Percentiles rank a stretch among this genome's conserved stretches.
Evolutionary conservation across 352 stramenopile genomes (phyloP).

Genomic region (Pythium oligandrum): DNA sequence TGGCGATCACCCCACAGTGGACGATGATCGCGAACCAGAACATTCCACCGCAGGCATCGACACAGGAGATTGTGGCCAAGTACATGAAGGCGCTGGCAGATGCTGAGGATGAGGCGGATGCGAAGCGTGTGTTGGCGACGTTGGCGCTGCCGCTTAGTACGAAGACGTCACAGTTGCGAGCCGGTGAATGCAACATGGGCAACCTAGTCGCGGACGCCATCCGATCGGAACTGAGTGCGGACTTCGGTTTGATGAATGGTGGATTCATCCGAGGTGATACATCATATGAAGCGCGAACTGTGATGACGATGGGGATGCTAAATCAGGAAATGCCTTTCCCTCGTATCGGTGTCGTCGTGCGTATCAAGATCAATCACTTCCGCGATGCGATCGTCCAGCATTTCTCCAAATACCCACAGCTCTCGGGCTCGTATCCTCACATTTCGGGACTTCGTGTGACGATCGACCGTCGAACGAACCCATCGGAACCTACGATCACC

Average conservation of each 20-base stretch:
- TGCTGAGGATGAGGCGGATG: conserved; percentile 39
- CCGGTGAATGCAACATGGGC: conserved; percentile 63
- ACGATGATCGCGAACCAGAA: conserved; percentile 75
- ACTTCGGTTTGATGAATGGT: conserved; percentile 84
- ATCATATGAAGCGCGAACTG: conserved; percentile 63
- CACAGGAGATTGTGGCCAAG: conserved; percentile 67
- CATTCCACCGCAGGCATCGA: conserved; percentile 42
- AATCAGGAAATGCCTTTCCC: conserved; percentile 87
- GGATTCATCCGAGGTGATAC: conserved; percentile 85
- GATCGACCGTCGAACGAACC: conserved; percentile 22
- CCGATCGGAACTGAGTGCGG: conserved; percentile 48
- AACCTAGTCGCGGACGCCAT: conserved; percentile 84
- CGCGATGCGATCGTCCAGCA: conserved; percentile 75
- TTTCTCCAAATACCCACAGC: conserved; percentile 66
- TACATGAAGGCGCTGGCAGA: conserved; percentile 62
- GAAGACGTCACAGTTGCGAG: conserved; percentile 63
- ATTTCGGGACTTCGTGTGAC: conserved; percentile 58
- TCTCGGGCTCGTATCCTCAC: conserved; percentile 75
- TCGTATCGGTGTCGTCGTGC: conserved; percentile 51
- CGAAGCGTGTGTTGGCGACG: conserved; percentile 45
- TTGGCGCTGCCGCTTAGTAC: conserved; percentile 55
- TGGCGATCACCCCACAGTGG: conserved; percentile 62
- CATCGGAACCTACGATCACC: conserved; percentile 20
- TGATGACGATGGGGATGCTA: conserved; percentile 67
- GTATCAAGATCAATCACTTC: conserved; percentile 59